Evolutionary conservation across 495 filamentous ascomycete genomes (phyloP), one percentile per base, ranked within the genome.

Genomic region (Talaromyces nanjingensis): DNA sequence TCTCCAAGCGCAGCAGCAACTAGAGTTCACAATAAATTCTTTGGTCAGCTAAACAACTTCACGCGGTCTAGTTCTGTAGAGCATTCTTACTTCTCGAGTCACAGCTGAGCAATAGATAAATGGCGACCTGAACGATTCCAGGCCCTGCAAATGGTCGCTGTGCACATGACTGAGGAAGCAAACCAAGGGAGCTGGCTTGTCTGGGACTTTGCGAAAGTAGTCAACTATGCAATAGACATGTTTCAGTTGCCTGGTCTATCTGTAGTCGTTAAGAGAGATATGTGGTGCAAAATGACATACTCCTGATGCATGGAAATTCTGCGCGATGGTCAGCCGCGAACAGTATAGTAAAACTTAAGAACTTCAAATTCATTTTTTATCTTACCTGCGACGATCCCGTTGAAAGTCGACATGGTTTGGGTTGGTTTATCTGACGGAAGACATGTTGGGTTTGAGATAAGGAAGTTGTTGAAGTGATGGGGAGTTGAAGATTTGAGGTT

Each of bases 81-180:
- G 39, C 20, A 42, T 16, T 58, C 49, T 18, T 59, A 92, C 86
- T 73, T 93, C 89, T 68, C 83, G 86, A 0, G 93, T 97, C 3
- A 89, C 89, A 2, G 87, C 81, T 9, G 93, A 97, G 74, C 93
- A 97, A 73, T 96, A 96, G 54, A 98, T 84, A 67, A 96, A 96
- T 0, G 91, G 89, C 25, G 88, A 81, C 37, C 84, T 83, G 58
- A 89, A 80, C 58, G 79, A 86, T 69, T 97, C 93, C 29, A 97
- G 81, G 1, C 93, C 93, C 63, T 83, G 83, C 6, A 97, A 82
- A 74, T 98, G 93, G 66, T 97, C 93, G 63, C 88, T 96, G 71
- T 97, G 93, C 11, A 96, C 87, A 83, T 98, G 93, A 70, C 89
- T 93, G 45, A 98, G 80, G 70, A 98, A 96, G 71, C 90, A 96